phyloP scores from a whole-genome alignment of 2,329 filamentous ascomycete genomes.

The Achaetomium macrosporum region DNA sequence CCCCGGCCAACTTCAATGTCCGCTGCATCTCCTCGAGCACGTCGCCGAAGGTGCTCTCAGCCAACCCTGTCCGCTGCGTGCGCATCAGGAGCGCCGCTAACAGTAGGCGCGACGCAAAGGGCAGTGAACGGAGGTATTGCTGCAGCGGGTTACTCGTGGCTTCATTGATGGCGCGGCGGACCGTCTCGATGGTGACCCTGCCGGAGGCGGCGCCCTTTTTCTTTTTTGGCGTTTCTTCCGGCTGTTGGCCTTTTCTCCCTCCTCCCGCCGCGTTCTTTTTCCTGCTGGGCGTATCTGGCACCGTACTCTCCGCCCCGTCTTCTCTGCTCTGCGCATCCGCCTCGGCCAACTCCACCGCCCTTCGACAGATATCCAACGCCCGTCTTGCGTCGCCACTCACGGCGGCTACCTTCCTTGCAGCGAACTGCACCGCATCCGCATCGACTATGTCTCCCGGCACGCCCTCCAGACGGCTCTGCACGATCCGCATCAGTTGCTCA shows the following conservation, averaged over 20 bases:
- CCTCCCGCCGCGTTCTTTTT: conserved; percentile 23
- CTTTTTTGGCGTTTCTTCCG: conserved; percentile 25
- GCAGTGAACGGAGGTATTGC: conserved; percentile 76
- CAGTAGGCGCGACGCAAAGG: conserved; percentile 77
- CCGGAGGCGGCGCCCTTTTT: conserved; percentile 38
- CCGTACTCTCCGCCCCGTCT: conserved; percentile 25
- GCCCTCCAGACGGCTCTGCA: conserved; percentile 84
- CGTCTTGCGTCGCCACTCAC: conserved; percentile 91
- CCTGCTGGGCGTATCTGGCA: conserved; percentile 56
- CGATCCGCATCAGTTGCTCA: conserved; percentile 94
- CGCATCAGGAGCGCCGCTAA: conserved; percentile 75
- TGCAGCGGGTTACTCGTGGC: conserved; percentile 89
- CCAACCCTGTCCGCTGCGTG: conserved; percentile 74
- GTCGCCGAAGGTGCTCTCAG: conserved; percentile 83
- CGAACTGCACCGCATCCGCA: conserved; percentile 90
- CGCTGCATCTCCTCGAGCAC: conserved; percentile 79
- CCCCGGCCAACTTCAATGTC: conserved; percentile 55
- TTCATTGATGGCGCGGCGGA: conserved; percentile 92
- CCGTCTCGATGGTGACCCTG: conserved; percentile 83
- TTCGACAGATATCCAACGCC: conserved; percentile 88
- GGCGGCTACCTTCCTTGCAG: conserved; percentile 90
- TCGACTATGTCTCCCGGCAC: conserved; percentile 88
- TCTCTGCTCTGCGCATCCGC: conserved; percentile 46
- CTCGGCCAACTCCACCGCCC: conserved; percentile 92
- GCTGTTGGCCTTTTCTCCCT: conserved; percentile 26